phyloP scores from a whole-genome alignment of 1,139 yeast species.

The Hyphopichia buzzinii region DNA sequence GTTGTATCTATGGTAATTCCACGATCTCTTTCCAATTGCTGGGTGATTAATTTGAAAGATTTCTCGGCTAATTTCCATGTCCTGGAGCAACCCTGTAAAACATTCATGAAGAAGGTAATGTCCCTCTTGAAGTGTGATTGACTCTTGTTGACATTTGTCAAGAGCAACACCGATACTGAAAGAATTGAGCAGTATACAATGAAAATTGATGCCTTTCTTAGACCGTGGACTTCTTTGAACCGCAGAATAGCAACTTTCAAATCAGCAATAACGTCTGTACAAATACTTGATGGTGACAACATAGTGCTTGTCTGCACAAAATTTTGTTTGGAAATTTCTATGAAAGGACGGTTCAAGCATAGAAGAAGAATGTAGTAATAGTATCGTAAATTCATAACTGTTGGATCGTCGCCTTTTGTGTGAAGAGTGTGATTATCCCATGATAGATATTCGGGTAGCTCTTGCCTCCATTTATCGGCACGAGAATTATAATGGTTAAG shows the following conservation, averaged over 20 bases:
- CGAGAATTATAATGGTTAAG: constrained; percentile 44
- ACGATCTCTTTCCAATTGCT: constrained; percentile 4
- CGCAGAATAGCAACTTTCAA: constrained; percentile 35
- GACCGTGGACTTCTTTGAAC: constrained; percentile 41
- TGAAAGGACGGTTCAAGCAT: constrained; percentile 60
- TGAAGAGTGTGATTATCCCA: constrained; percentile 46
- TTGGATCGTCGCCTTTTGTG: constrained; percentile 46
- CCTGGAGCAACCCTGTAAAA: constrained; percentile 35
- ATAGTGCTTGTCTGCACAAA: constrained; percentile 7
- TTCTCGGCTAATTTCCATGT: constrained; percentile 53
- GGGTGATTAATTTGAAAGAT: constrained; percentile 40
- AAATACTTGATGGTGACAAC: constrained; percentile 33
- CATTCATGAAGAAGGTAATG: constrained; percentile 39
- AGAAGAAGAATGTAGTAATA: constrained; percentile 57
- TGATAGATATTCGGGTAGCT: constrained; percentile 45
- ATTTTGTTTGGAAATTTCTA: constrained; percentile 23
- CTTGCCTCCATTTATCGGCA: constrained; percentile 49
- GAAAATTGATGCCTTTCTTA: constrained; percentile 39
- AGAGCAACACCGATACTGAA: constrained; percentile 43
- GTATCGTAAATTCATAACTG: constrained; percentile 51
- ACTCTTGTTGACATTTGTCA: constrained; percentile 32
- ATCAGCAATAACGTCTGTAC: constrained; percentile 43
- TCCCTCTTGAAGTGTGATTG: constrained; percentile 24
- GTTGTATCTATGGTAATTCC: constrained; percentile 9
- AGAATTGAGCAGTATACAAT: constrained; percentile 41